These are phyloP conservation scores for Skeletonema costatum DNA, from an alignment of 108 stramenopile species.

Conservation along the genomic window DNA sequence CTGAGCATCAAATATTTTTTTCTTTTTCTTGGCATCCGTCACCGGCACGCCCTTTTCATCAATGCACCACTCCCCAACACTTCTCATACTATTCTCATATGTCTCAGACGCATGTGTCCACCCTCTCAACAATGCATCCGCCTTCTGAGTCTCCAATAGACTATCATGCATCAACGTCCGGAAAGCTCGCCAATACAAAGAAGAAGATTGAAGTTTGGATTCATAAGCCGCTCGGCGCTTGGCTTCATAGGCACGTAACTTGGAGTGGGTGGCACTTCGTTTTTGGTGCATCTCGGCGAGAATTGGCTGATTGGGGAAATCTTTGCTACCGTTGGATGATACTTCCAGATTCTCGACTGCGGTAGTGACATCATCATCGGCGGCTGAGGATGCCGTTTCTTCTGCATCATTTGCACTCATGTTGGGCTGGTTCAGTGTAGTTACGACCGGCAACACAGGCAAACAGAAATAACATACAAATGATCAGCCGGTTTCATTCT, in stretches of 20 bases:
- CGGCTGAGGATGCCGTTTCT: not conserved
- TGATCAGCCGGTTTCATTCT: too few relatives aligned
- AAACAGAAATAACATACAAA: too few relatives aligned
- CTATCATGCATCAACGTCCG: slow-evolving; percentile 60
- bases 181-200: slow-evolving; percentile 81
- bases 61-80: slow-evolving; percentile 59
- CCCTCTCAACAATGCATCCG: slow-evolving; percentile 66
- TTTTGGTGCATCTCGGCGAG: slow-evolving; percentile 2
- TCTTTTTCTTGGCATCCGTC: slow-evolving; percentile 58
- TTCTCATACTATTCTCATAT: slow-evolving; percentile 58
- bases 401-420: not conserved
- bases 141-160: slow-evolving; percentile 68
- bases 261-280: slow-evolving; percentile 25
- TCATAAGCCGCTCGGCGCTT: slow-evolving; percentile 65
- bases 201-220: slow-evolving; percentile 69
- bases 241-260: slow-evolving; percentile 68
- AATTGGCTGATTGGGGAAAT: not conserved
- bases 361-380: not conserved
- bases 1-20: slow-evolving; percentile 28
- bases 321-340: not conserved
- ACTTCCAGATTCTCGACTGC: not conserved
- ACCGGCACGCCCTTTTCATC: slow-evolving; percentile 67
- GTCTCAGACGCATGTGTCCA: slow-evolving; percentile 51
- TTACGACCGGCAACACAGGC: too few relatives aligned
- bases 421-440: not conserved